Conservation (phyloP, 2,329 filamentous ascomycete genomes). For the Grosmannia serpens region DNA sequence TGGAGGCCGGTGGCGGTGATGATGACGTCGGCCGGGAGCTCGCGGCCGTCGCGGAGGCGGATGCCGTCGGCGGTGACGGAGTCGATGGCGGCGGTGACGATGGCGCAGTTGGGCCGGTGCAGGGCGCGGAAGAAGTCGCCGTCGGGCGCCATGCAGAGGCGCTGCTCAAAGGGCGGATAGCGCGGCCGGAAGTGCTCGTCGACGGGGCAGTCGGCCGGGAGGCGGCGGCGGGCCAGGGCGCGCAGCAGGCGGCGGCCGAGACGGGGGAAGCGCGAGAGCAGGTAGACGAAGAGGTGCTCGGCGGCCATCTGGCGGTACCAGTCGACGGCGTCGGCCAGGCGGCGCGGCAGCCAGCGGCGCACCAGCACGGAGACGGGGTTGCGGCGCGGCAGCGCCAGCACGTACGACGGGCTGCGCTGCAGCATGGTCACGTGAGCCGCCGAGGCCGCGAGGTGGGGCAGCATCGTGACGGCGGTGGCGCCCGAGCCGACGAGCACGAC, state of each 20-base stretch:
- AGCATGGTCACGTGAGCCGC: slow-evolving; percentile 65
- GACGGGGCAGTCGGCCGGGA: slow-evolving; percentile 42
- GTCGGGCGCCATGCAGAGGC: slow-evolving; percentile 55
- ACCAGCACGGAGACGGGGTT: slow-evolving; percentile 25
- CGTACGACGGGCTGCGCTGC: slow-evolving; percentile 65
- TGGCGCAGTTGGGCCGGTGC: slow-evolving; percentile 23
- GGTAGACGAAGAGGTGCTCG: slow-evolving; percentile 33
- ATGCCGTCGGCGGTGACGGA: slow-evolving; percentile 31
- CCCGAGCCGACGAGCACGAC: slow-evolving; percentile 66
- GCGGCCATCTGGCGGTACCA: slow-evolving; percentile 37
- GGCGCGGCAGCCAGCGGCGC: slow-evolving; percentile 32
- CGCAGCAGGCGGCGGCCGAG: slow-evolving; percentile 36
- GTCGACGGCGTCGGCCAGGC: slow-evolving; percentile 32
- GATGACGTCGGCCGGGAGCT: slow-evolving; percentile 47
- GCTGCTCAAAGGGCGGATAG: slow-evolving; percentile 62
- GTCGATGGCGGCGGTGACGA: slow-evolving; percentile 35
- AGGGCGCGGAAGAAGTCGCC: slow-evolving; percentile 40
- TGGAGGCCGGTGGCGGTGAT: slow-evolving; percentile 54
- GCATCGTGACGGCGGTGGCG: slow-evolving; percentile 66
- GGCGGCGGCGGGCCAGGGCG: slow-evolving; percentile 28
- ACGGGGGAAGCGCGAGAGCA: slow-evolving; percentile 42
- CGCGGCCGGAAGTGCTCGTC: slow-evolving; percentile 53
- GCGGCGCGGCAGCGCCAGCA: slow-evolving; percentile 40
- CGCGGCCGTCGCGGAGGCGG: slow-evolving; percentile 19
- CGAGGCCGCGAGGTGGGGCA: slow-evolving; percentile 56